Conservation (phyloP, 129 eudicot species). For the Centaurea solstitialis region DNA sequence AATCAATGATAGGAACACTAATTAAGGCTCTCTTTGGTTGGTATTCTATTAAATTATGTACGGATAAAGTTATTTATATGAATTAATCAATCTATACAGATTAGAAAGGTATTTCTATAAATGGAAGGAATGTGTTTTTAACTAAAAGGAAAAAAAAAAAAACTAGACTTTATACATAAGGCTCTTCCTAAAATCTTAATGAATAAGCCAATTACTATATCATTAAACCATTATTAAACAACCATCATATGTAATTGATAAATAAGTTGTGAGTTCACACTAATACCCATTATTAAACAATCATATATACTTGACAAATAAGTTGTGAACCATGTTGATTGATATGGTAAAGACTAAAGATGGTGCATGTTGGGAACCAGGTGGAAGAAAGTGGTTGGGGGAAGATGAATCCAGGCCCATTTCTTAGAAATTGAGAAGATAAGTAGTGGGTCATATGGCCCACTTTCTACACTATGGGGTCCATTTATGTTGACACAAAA, state of each 20-base stretch:
- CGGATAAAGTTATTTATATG: not conserved
- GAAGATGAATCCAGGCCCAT: conserved; percentile 19
- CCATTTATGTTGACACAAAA: conserved; percentile 16
- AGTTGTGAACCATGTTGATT: too few relatives aligned
- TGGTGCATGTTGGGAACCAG: conserved; percentile 31
- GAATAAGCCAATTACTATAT: too few relatives aligned
- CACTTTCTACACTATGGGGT: conserved; percentile 21
- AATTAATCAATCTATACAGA: not conserved
- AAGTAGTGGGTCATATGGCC: conserved; percentile 28
- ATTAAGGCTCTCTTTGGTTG: not conserved
- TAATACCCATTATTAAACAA: too few relatives aligned
- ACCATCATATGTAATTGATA: too few relatives aligned
- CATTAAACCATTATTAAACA: too few relatives aligned
- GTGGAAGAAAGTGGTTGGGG: not conserved
- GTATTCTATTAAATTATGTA: not conserved
- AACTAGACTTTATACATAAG: too few relatives aligned
- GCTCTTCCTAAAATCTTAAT: too few relatives aligned
- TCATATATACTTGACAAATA: too few relatives aligned
- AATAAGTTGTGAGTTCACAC: too few relatives aligned
- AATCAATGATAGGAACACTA: not conserved
- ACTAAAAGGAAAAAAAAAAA: too few relatives aligned
- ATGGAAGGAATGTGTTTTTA: too few relatives aligned
- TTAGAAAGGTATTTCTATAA: too few relatives aligned
- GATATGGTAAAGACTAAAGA: not conserved
- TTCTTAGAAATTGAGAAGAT: not conserved